A percentile compares a stretch with the other conserved stretches of the same genome.
Conservation (phyloP, 2,329 filamentous ascomycete genomes). For the Ophiostoma sp. region DNA sequence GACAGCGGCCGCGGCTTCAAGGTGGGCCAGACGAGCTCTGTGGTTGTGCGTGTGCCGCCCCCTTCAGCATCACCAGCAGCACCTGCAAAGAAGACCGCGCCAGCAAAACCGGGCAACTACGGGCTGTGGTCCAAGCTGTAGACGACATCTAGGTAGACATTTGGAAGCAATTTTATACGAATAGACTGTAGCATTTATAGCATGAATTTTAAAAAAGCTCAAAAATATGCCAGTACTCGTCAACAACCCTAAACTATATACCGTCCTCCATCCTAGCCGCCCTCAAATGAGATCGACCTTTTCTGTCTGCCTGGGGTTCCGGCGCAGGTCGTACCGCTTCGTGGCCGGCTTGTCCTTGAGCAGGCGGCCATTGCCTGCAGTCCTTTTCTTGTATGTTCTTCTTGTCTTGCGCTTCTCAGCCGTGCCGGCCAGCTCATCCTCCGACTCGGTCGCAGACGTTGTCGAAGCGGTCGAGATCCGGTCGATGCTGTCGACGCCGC, state of each 20-base stretch:
- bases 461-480: not conserved
- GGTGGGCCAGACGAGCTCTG: conserved; percentile 15
- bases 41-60: conserved; percentile 19
- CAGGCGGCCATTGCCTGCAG: not conserved
- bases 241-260: not conserved
- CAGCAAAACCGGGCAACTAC: conserved; percentile 1
- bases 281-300: not conserved
- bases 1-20: conserved; percentile 17
- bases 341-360: not conserved
- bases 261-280: not conserved
- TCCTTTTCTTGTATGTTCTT: not conserved
- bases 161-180: not conserved
- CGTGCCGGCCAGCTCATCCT: conserved; percentile 4
- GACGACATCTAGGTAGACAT: not conserved
- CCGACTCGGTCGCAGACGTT: not conserved
- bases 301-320: conserved; percentile 7
- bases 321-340: conserved; percentile 12
- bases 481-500: conserved; percentile 8
- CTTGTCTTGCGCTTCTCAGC: not conserved
- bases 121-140: conserved; percentile 19
- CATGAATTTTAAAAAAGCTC: not conserved
- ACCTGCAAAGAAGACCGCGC: not conserved
- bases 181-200: not conserved
- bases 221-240: too few relatives aligned
- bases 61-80: not conserved